These are phyloP conservation scores for Pisolithus thermaeus DNA, from an alignment of 1,284 basidiomycete genomes.

Conservation along the genomic window DNA sequence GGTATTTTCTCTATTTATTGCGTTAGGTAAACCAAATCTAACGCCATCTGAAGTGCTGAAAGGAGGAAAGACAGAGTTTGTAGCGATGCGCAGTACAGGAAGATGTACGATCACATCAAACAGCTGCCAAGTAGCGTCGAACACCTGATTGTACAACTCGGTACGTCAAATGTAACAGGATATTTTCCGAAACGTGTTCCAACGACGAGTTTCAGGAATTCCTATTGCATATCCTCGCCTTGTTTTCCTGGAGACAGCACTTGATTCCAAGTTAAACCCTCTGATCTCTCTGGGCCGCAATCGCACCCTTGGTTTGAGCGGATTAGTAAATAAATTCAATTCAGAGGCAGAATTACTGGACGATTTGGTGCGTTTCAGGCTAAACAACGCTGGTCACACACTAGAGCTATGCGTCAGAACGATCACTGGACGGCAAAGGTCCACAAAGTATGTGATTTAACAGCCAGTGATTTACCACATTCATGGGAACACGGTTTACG, in stretches of 20 bases:
- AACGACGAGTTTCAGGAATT: constrained; percentile 41
- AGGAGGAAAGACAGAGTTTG: constrained; percentile 78
- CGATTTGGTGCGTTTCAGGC: constrained; percentile 58
- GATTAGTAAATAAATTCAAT: constrained; percentile 91
- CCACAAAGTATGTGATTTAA: constrained; percentile 55
- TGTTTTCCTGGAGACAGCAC: constrained; percentile 78
- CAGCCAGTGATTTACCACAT: constrained; percentile 2
- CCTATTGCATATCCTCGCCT: constrained; percentile 89
- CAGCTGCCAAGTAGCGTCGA: constrained; percentile 61
- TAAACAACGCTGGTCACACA: neutral
- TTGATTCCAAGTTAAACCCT: constrained; percentile 82
- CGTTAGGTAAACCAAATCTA: neutral
- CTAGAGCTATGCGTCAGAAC: constrained; percentile 42
- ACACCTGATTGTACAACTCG: constrained; percentile 79
- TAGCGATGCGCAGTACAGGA: constrained; percentile 64
- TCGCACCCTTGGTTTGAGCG: constrained; percentile 61
- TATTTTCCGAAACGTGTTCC: neutral
- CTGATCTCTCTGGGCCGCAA: constrained; percentile 64
- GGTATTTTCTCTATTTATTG: constrained; percentile 38
- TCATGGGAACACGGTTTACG: neutral
- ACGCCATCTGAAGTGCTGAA: constrained; percentile 60
- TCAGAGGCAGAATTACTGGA: constrained; percentile 87
- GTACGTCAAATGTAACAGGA: constrained; percentile 29
- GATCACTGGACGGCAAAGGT: constrained; percentile 84
- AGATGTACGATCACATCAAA: constrained; percentile 59